phyloP scores from a whole-genome alignment of 2,329 filamentous ascomycete species.

The Ophiocordyceps unilateralis region DNA sequence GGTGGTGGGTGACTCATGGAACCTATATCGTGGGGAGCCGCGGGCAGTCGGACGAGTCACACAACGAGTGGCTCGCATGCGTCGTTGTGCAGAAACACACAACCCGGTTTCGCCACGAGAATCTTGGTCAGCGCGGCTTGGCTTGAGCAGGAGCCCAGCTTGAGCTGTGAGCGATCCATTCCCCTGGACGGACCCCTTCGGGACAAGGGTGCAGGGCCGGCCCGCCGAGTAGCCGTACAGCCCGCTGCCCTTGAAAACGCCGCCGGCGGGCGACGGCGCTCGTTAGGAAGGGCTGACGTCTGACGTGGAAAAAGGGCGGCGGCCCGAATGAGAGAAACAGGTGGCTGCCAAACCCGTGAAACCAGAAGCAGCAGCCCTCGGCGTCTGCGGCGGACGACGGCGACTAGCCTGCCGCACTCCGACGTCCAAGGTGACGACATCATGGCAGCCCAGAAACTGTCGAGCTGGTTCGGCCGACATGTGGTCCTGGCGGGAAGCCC shows the following conservation, averaged over 20 bases:
- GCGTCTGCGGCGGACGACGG: too few relatives aligned
- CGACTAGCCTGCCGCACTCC: too few relatives aligned
- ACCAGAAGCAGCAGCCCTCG: too few relatives aligned
- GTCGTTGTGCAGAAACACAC: background rate
- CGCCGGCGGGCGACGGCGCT: too few relatives aligned
- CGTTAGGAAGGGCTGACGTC: background rate
- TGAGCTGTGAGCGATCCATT: background rate
- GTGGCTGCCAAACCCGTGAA: too few relatives aligned
- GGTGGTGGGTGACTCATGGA: background rate
- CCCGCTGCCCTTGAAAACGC: background rate
- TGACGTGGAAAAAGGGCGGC: background rate
- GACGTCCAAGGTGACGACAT: too few relatives aligned
- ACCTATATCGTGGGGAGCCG: background rate
- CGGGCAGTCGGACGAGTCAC: background rate
- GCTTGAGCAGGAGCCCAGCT: too few relatives aligned
- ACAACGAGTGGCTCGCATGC: background rate
- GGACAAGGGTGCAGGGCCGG: background rate
- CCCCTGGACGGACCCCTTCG: background rate
- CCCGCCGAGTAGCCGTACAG: too few relatives aligned
- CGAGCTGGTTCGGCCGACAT: too few relatives aligned
- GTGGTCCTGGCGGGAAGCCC: too few relatives aligned
- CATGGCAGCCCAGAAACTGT: too few relatives aligned
- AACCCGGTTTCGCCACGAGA: background rate
- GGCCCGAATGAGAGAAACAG: background rate
- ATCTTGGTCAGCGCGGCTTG: background rate